These are phyloP conservation scores for Scedosporium apiospermum DNA, from an alignment of 2,329 filamentous ascomycete species.

Conservation along the genomic window DNA sequence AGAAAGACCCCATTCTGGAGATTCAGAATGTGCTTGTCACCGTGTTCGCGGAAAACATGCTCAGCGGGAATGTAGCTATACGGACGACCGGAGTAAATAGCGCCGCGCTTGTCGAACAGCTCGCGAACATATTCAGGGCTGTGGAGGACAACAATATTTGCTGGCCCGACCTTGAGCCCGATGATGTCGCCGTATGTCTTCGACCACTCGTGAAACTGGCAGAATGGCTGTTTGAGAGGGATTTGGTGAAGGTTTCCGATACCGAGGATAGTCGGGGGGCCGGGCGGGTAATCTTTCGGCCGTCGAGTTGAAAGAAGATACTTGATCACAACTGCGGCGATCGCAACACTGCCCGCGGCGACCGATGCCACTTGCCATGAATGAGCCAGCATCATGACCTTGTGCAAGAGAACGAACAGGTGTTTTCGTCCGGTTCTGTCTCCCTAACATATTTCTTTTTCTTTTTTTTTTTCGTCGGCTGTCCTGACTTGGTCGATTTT, in stretches of 20 bases:
- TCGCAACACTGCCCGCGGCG: background rate
- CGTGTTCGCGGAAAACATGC: conserved; percentile 13
- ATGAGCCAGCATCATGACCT: background rate
- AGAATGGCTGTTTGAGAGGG: conserved; percentile 14
- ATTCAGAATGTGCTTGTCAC: conserved; percentile 14
- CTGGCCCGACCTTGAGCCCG: conserved; percentile 19
- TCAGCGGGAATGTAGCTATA: conserved; percentile 18
- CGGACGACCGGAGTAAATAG: conserved; percentile 27
- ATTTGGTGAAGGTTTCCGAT: conserved; percentile 18
- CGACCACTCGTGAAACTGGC: conserved; percentile 22
- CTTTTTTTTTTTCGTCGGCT: background rate
- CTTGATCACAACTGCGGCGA: background rate
- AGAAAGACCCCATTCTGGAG: conserved; percentile 13
- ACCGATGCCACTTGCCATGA: background rate
- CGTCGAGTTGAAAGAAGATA: conserved; percentile 8
- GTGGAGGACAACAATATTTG: conserved; percentile 23
- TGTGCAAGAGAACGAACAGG: background rate
- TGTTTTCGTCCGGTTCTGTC: background rate
- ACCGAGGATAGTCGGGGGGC: conserved; percentile 13
- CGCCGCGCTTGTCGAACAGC: conserved; percentile 25
- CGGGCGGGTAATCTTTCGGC: conserved; percentile 14
- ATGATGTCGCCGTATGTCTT: conserved; percentile 23
- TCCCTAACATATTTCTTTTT: background rate
- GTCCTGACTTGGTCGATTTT: background rate
- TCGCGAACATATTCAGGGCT: conserved; percentile 22